These are phyloP conservation scores for Arabidopsis thaliana DNA, from an alignment of 345 rosid species.

Conservation along the genomic window TAIR10.1 NC_003075.7:14307001-14307500, in stretches of 20 bases:
- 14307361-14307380: conserved; percentile 48
- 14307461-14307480: conserved; percentile 62
- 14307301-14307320: conserved; percentile 3
- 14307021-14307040: conserved; percentile 17
- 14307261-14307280: conserved; percentile 4
- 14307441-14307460: conserved; percentile 73
- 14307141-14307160: conserved; percentile 45
- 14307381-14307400: conserved; percentile 51
- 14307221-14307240: conserved; percentile 43
- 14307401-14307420: conserved; percentile 62
- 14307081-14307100: conserved; percentile 22
- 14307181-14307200: conserved; percentile 34
- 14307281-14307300: conserved; percentile 19
- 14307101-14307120: conserved; percentile 39
- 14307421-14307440: conserved; percentile 69
- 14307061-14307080: conserved; percentile 26
- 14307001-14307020: neutral
- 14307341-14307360: conserved; percentile 45
- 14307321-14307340: conserved; percentile 46
- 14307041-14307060: conserved; percentile 21
- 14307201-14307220: conserved; percentile 34
- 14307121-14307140: conserved; percentile 37
- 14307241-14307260: conserved; percentile 32
- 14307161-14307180: conserved; percentile 37
- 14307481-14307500: conserved; percentile 67